Conservation (phyloP, 2,329 filamentous ascomycete genomes). For the Cladosporium sp. region DNA sequence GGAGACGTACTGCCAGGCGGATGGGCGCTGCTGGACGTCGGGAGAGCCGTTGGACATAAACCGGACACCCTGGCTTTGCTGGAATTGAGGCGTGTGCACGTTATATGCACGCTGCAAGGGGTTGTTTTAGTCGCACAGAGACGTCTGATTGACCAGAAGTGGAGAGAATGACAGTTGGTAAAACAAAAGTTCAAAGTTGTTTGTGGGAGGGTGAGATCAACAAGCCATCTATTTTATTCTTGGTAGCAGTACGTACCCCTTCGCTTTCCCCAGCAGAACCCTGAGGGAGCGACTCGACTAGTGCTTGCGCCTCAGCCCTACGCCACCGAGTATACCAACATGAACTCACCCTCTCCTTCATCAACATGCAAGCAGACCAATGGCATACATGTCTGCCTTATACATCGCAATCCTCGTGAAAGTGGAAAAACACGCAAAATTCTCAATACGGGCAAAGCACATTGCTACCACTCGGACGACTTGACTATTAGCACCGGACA, state of each 20-base stretch:
- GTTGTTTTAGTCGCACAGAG: background rate
- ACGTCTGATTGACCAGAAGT: background rate
- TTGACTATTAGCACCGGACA: no score
- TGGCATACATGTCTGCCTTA: no score
- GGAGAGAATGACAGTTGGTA: background rate
- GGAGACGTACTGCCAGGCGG: constrained; percentile 13
- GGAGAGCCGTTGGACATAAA: constrained; percentile 16
- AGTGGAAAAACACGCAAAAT: background rate
- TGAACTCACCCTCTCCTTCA: background rate
- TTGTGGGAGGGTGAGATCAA: background rate
- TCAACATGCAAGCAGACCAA: background rate
- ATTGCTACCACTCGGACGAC: no score
- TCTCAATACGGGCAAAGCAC: background rate
- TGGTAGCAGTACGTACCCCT: constrained; percentile 9
- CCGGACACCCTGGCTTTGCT: constrained; percentile 3
- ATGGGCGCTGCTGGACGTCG: constrained; percentile 15
- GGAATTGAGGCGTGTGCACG: background rate
- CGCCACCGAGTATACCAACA: background rate
- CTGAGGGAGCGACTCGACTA: background rate
- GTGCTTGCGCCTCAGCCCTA: constrained; percentile 4
- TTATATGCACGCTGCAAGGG: background rate
- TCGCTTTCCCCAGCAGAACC: constrained; percentile 8
- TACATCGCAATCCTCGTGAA: no score
- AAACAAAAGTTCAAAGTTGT: background rate
- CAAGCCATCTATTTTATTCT: constrained; percentile 1